Evolutionary conservation across 2,329 filamentous ascomycete genomes (phyloP), one percentile per base, ranked within the genome.

Genomic region (Colletotrichum lupini): DNA sequence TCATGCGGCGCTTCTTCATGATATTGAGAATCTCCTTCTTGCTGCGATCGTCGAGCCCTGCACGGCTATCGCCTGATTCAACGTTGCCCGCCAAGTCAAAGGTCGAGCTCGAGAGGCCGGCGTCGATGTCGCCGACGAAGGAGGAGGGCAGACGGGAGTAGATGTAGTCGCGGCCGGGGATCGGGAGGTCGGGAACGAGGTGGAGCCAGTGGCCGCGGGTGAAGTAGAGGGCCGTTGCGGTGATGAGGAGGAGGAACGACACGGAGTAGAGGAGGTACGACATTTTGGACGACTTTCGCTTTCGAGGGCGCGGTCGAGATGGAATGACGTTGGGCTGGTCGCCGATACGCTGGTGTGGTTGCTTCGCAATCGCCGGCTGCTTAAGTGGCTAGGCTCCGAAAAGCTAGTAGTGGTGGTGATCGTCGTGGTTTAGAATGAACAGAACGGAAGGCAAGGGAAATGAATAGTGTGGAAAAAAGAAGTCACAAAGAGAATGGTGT

Each of bases 41-140:
- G 69, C 90, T 93, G 60, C 85, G 86, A 76, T 93, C 91, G 80
- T 98, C 95, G 22, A 99, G 87, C 0, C 97, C 97, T 0, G 91
- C 90, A 76, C 97, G 90, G 35, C 88, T 87, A 81, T 99, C 97
- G 63, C 93, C 94, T 14, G 89, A 90, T 71, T 92, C 92, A 42
- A 99, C 87, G 80, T 99, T 99, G 75, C 89, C 90, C 11, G 88
- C 85, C 30, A 99, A 89, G 79, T 98, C 93, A 81, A 99, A 99
- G 67, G 92, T 94, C 68, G 88, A 89, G 73, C 93, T 96, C 55
- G 92, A 93, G 32, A 99, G 89, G 24, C 97, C 97, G 19, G 94
- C 92, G 83, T 98, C 96, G 72, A 97, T 92, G 84, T 99, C 97
- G 76, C 89, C 91, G 56, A 91, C 87, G 85, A 98, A 99, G 62